Percentiles rank a stretch among this genome's conserved stretches.
Conservation (phyloP, 371 early-diverging fungal species). For the Mortierella sp. region DNA sequence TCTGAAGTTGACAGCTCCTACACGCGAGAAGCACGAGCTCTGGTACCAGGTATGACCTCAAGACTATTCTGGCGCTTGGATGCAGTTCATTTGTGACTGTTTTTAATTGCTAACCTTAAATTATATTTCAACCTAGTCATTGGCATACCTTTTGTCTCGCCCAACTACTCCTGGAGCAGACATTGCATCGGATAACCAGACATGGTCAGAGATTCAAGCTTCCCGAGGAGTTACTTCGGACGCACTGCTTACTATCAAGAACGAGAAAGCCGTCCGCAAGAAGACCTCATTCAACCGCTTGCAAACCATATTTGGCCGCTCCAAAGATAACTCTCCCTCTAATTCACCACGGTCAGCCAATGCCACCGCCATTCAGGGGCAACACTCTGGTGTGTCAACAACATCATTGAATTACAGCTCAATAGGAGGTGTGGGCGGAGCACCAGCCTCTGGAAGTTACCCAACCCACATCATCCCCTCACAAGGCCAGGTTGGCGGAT, state of each 20-base stretch:
- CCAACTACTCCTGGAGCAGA: constrained; percentile 45
- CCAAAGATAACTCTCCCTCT: constrained; percentile 36
- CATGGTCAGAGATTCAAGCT: constrained; percentile 55
- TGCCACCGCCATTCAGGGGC: background rate
- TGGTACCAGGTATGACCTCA: constrained; percentile 73
- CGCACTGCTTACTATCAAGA: constrained; percentile 42
- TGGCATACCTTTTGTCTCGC: constrained; percentile 48
- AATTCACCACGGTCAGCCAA: constrained; percentile 30
- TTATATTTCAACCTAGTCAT: constrained; percentile 15
- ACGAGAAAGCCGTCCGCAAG: constrained; percentile 47
- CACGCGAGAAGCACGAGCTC: constrained; percentile 74
- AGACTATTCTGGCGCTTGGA: too few relatives aligned
- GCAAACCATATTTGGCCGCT: constrained; percentile 52
- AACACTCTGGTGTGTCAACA: background rate
- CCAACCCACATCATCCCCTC: constrained; percentile 30
- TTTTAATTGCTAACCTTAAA: background rate
- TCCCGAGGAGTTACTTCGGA: constrained; percentile 35
- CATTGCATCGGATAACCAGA: constrained; percentile 44
- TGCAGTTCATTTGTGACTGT: too few relatives aligned
- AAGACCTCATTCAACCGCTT: constrained; percentile 46
- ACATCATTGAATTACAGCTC: background rate
- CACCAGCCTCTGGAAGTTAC: constrained; percentile 9
- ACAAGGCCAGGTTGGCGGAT: constrained; percentile 30
- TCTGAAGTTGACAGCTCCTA: constrained; percentile 79
- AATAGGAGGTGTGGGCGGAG: background rate